Evolutionary conservation across 192 early-diverging fungal species (phyloP).

Genomic region (Funneliformis geosporum): DNA sequence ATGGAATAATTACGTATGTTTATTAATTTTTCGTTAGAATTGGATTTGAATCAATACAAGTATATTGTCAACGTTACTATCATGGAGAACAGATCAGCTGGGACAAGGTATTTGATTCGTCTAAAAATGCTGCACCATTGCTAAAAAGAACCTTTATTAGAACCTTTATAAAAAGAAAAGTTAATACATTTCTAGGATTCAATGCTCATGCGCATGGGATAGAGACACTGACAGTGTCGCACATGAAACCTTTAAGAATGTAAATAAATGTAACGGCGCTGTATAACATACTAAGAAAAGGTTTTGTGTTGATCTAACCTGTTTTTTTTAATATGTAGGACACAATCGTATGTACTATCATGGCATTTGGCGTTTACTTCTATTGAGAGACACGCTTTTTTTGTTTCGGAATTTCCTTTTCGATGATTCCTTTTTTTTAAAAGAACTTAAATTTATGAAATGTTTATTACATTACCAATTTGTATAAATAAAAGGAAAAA

Average conservation of each 20-base stretch:
- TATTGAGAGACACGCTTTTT: not conserved
- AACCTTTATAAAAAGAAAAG: not conserved
- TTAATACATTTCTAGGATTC: not conserved
- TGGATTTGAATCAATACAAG: slow-evolving; percentile 12
- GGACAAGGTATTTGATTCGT: not conserved
- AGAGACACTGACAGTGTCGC: slow-evolving; percentile 9
- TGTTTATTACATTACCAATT: no score
- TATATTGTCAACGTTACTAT: slow-evolving; percentile 24
- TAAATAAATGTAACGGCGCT: not conserved
- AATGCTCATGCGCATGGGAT: not conserved
- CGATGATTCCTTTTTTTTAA: no score
- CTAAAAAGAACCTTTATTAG: not conserved
- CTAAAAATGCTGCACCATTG: not conserved
- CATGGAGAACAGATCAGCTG: not conserved
- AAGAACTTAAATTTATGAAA: no score
- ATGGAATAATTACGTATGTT: no score
- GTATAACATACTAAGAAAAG: not conserved
- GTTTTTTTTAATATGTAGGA: not conserved
- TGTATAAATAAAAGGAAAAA: no score
- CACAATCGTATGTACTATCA: not conserved
- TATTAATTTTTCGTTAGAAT: not conserved
- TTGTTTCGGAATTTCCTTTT: no score
- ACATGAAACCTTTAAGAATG: slow-evolving; percentile 10
- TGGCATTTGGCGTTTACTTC: slow-evolving; percentile 3
- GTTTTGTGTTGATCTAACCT: not conserved